These are phyloP conservation scores for Mrakia gelida DNA, from an alignment of 768 basidiomycete species.

Conservation along the genomic window DNA sequence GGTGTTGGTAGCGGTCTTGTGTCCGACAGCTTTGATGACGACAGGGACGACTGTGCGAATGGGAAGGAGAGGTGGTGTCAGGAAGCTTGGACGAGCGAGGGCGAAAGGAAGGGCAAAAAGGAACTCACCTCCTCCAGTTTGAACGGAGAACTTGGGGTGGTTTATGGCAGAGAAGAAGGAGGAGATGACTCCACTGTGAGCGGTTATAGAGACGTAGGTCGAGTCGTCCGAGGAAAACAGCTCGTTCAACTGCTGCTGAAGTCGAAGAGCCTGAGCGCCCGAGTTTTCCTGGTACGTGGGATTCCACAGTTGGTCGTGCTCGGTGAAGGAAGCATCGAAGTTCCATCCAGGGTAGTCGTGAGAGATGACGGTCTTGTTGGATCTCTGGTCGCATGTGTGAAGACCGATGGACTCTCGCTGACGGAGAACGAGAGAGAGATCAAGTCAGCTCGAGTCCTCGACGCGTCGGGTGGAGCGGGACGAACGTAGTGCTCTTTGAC, in stretches of 20 bases:
- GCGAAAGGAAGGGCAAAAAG: no score
- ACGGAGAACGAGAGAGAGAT: background rate
- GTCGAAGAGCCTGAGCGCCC: slow-evolving; percentile 33
- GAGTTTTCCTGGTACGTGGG: slow-evolving; percentile 33
- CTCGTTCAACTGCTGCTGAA: slow-evolving; percentile 34
- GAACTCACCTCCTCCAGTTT: slow-evolving; percentile 33
- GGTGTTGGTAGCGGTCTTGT: slow-evolving; percentile 21
- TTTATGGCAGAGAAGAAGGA: slow-evolving; percentile 33
- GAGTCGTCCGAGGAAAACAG: slow-evolving; percentile 37
- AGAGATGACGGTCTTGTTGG: slow-evolving; percentile 33
- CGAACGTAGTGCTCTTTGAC: slow-evolving; percentile 33
- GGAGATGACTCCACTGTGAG: no score
- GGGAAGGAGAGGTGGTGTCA: background rate
- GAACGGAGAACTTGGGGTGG: slow-evolving; percentile 34
- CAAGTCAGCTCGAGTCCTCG: background rate
- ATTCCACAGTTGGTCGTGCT: slow-evolving; percentile 38
- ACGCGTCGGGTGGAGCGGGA: background rate
- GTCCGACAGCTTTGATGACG: slow-evolving; percentile 36
- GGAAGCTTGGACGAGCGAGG: no score
- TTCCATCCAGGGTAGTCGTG: slow-evolving; percentile 34
- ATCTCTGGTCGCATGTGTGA: slow-evolving; percentile 38
- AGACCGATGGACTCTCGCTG: slow-evolving; percentile 36
- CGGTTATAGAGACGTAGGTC: slow-evolving; percentile 39
- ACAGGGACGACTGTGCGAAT: slow-evolving; percentile 36
- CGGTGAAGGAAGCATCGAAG: slow-evolving; percentile 38